phyloP scores from a whole-genome alignment of 768 basidiomycete species.

The Hortiboletus flavorubellus region DNA sequence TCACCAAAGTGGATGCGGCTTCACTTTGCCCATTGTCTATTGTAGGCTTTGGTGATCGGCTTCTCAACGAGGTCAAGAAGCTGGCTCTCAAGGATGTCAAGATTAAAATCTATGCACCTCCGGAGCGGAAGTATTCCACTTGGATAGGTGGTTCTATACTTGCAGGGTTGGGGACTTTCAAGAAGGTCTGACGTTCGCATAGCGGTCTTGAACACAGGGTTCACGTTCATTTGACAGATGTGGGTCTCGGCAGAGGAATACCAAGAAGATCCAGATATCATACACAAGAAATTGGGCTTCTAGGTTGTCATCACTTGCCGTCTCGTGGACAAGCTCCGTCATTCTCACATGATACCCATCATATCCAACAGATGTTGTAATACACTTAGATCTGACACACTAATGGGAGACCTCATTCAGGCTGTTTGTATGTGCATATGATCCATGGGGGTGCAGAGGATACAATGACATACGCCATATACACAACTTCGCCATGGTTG shows the following conservation, averaged over 20 bases:
- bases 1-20: conserved; percentile 16
- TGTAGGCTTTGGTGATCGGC: conserved; percentile 90
- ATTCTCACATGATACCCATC: conserved; percentile 31
- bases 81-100: conserved; percentile 93
- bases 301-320: conserved; percentile 30
- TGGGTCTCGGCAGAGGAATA: conserved; percentile 99
- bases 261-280: conserved; percentile 98
- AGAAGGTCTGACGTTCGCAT: conserved; percentile 60
- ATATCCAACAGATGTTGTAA: conserved; percentile 32
- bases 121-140: conserved; percentile 97
- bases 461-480: conserved; percentile 39
- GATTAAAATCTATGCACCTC: conserved; percentile 98
- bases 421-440: conserved; percentile 26
- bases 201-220: neutral
- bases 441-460: conserved; percentile 22
- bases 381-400: conserved; percentile 26
- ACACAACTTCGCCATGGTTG: conserved; percentile 38
- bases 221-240: conserved; percentile 59
- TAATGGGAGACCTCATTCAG: conserved; percentile 21
- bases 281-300: conserved; percentile 92
- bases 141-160: conserved; percentile 98
- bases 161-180: conserved; percentile 94
- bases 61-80: conserved; percentile 96
- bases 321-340: conserved; percentile 10
- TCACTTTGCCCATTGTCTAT: conserved; percentile 4